Conservation (phyloP, 768 basidiomycete species). For the Mycena olivaceomarginata region DNA sequence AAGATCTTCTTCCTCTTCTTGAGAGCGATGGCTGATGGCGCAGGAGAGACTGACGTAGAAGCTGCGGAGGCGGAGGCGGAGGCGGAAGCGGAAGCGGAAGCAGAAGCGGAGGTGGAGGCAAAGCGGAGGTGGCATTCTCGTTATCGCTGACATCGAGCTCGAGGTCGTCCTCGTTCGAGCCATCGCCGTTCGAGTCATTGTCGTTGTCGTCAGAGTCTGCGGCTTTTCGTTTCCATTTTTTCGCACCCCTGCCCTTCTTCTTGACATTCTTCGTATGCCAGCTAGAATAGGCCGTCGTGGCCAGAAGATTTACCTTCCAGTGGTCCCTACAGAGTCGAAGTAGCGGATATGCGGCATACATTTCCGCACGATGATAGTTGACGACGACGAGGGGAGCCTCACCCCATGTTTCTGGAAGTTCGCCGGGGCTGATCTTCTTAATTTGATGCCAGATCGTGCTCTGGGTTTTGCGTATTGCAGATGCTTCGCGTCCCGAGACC, state of each 20-base stretch:
- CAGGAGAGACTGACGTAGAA: no score
- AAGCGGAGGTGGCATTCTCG: not conserved
- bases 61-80: no score
- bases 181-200: not conserved
- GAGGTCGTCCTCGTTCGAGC: not conserved
- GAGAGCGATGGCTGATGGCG: not conserved
- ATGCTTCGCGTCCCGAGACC: not conserved
- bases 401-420: constrained; percentile 14
- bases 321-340: constrained; percentile 11
- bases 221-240: not conserved
- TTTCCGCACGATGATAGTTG: constrained; percentile 15
- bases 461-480: constrained; percentile 1
- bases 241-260: not conserved
- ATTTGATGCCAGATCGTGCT: constrained; percentile 2
- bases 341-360: not conserved
- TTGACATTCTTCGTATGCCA: constrained; percentile 17
- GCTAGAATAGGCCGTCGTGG: not conserved
- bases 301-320: constrained; percentile 17
- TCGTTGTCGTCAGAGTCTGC: not conserved
- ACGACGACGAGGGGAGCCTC: not conserved
- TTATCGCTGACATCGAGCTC: not conserved
- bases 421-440: not conserved
- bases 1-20: not conserved
- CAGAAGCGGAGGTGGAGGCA: no score
- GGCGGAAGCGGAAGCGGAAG: no score